Evolutionary conservation across 164 flowering plant genomes (phyloP).

Genomic region (Paratinospora sagittata): DNA sequence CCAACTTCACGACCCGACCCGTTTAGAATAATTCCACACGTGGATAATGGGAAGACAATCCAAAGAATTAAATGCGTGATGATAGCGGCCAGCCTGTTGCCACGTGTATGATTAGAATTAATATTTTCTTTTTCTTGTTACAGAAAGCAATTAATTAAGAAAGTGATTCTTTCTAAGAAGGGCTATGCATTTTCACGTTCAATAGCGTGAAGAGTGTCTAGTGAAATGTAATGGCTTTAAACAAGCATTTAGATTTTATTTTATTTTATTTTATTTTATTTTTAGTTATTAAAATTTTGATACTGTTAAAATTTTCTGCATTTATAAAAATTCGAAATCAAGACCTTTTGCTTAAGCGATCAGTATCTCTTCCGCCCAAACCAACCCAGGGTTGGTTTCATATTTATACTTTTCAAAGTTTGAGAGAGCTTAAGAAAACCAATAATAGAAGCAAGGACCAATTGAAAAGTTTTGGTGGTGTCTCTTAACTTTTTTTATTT

Average conservation of each 20-base stretch:
- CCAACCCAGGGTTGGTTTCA: too few species aligned
- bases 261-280: conserved; percentile 31
- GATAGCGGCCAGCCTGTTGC: background rate
- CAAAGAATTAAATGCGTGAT: background rate
- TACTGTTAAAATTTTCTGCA: too few species aligned
- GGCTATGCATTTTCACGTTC: background rate
- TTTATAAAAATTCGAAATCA: too few species aligned
- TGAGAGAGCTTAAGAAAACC: too few species aligned
- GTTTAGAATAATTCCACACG: background rate
- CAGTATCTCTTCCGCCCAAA: too few species aligned
- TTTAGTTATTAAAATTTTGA: too few species aligned
- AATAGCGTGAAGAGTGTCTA: background rate
- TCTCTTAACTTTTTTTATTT: too few species aligned
- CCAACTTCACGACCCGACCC: background rate
- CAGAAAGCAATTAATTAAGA: background rate
- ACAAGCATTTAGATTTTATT: background rate
- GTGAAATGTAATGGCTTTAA: background rate
- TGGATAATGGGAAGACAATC: background rate
- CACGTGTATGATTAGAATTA: background rate
- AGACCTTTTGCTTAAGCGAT: too few species aligned
- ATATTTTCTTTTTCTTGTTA: background rate
- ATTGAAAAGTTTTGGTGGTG: too few species aligned
- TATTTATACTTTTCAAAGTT: too few species aligned
- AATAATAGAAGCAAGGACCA: too few species aligned
- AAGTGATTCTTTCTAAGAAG: too few species aligned